Percentiles rank a stretch among this genome's conserved stretches.
Conservation (phyloP, 305 asterid genomes). For the Fraxinus paxiana region DNA sequence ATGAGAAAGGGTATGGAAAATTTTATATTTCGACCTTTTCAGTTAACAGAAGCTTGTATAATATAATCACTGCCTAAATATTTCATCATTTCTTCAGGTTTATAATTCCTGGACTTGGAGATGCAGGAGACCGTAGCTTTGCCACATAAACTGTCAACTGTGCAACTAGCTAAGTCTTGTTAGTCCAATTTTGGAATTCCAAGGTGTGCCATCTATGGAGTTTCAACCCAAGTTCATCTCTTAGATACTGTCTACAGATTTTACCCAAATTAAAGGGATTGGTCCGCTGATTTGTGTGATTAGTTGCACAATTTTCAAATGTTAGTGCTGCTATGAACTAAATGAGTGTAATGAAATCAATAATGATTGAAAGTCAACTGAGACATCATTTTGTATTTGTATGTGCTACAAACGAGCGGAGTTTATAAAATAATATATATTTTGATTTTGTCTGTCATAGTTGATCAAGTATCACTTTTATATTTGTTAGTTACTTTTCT, state of each 20-base stretch:
- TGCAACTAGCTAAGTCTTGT: neutral
- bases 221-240: neutral
- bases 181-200: constrained; percentile 21
- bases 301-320: constrained; percentile 10
- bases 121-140: constrained; percentile 94
- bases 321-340: neutral
- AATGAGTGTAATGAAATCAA: neutral
- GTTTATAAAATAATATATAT: neutral
- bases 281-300: constrained; percentile 3
- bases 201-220: constrained; percentile 11
- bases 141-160: constrained; percentile 53
- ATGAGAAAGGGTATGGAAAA: constrained; percentile 71
- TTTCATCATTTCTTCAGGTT: constrained; percentile 51
- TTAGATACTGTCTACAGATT: neutral
- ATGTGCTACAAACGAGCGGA: neutral
- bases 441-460: neutral
- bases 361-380: neutral
- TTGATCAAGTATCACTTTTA: neutral
- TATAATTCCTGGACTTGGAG: constrained; percentile 92
- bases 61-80: constrained; percentile 2
- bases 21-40: neutral
- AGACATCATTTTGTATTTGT: neutral
- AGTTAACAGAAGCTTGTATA: neutral
- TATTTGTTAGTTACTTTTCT: neutral
- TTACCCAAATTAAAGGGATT: neutral